A percentile compares a stretch with the other conserved stretches of the same genome.
phyloP scores from a whole-genome alignment of 768 basidiomycete species.

The Podaxis mareebaensis region DNA sequence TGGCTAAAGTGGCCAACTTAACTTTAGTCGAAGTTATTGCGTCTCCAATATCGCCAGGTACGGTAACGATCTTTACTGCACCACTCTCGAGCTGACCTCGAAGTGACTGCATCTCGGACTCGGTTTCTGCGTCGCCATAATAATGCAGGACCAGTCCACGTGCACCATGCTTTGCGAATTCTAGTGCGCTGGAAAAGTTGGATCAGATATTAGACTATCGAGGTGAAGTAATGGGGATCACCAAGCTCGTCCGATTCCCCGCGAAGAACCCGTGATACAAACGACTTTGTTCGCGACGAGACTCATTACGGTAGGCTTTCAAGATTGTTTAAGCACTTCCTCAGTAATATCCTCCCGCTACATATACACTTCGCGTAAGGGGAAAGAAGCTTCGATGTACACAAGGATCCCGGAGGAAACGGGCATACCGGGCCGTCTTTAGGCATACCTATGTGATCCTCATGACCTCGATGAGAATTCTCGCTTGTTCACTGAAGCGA shows the following conservation, averaged over 20 bases:
- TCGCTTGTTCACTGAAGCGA: conserved; percentile 2
- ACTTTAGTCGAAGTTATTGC: conserved; percentile 58
- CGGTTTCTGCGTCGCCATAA: conserved; percentile 57
- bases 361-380: conserved; percentile 13
- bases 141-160: conserved; percentile 66
- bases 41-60: conserved; percentile 68
- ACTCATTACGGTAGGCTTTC: conserved; percentile 28
- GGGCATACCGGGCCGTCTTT: conserved; percentile 1
- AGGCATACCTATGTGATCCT: not conserved
- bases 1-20: conserved; percentile 9
- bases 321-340: not conserved
- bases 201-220: not conserved
- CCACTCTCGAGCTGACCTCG: conserved; percentile 43
- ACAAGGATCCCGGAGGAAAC: conserved; percentile 3
- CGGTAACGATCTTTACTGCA: conserved; percentile 42
- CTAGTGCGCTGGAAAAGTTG: conserved; percentile 44
- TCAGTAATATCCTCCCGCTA: not conserved
- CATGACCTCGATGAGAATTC: conserved; percentile 9
- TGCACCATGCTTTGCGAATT: conserved; percentile 66
- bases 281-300: conserved; percentile 59
- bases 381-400: conserved; percentile 5
- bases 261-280: conserved; percentile 71
- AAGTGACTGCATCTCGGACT: conserved; percentile 47
- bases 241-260: conserved; percentile 74
- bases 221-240: conserved; percentile 16